Base-by-base conservation (phyloP, 441 rosid genomes). In the Isatis lusitanica region DNA sequence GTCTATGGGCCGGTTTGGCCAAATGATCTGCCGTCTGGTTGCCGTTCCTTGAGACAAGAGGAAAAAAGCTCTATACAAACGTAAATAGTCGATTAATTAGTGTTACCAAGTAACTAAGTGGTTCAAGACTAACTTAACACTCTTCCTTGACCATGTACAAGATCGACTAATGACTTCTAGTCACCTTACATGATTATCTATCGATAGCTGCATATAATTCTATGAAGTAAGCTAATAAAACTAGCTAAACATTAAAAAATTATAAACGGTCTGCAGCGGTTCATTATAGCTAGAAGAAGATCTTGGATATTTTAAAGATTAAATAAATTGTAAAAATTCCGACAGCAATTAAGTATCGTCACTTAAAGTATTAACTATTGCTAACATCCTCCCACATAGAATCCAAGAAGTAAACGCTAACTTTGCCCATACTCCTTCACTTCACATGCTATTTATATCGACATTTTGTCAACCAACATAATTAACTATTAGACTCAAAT, bases 391-490 rank as follows among this genome's bases (percentile, higher is more conserved):
- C 36, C 17, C 40, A 51, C 63, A 12, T 10, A 51, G 55, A 51
- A 71, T 72, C 56, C 63, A 52, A 63, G 46, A 63, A 40, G 24
- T 63, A 52, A 73, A 55, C 7, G 58, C 38, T 50, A 51, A 26
- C 28, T 12, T 30, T 39, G 56, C 12, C 63, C 50, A 39, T 62
- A 38, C 40, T 26, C 13, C 46, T 40, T 40, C 35, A 48, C n/a
- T 51, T 51, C 70, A 63, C 76, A 72, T 62, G 70, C 55, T 39
- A 71, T 17, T 11, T 51, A 61, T 61, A 6, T 33, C 7, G 36
- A 33, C 36, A 33, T 5, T 24, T 71, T n/a, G 67, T 70, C 75
- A 52, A 40, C 69, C 26, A 72, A 8, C 68, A 26, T 71, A 39
- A 39, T 62, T 40, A 60, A 57, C 47, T 30, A 30, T 40, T 52